Evolutionary conservation across 352 stramenopile species (phyloP).

Genomic region (Phytopythium montanum): DNA sequence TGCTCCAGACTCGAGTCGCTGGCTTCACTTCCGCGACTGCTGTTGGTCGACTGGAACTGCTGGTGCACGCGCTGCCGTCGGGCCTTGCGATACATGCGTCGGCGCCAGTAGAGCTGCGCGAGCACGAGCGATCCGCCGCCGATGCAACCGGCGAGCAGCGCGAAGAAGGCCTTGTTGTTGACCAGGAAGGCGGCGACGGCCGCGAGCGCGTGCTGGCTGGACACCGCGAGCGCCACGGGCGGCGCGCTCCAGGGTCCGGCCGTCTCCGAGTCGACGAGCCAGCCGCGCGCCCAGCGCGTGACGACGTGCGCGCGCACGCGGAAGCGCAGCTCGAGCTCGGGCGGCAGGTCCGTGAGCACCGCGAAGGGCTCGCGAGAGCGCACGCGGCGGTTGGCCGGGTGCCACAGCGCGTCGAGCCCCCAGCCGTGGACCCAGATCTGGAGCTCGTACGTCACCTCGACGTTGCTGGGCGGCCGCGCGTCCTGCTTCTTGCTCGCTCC

Average conservation of each 20-base stretch:
- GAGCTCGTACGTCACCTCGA: constrained; percentile 47
- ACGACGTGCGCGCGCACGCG: constrained; percentile 41
- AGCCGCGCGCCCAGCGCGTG: constrained; percentile 27
- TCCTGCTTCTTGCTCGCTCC: neutral
- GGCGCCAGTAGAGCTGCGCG: constrained; percentile 24
- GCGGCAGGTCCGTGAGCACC: constrained; percentile 45
- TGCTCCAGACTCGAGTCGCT: constrained; percentile 29
- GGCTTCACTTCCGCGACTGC: constrained; percentile 5
- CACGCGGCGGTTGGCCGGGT: constrained; percentile 49
- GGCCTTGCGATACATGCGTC: constrained; percentile 6
- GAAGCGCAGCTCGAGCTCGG: constrained; percentile 49
- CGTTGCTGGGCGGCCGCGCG: constrained; percentile 12
- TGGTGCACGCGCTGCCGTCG: constrained; percentile 10
- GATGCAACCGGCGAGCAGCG: constrained; percentile 46
- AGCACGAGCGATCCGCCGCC: constrained; percentile 44
- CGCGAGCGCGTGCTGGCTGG: constrained; percentile 42
- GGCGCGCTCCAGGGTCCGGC: constrained; percentile 56
- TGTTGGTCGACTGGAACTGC: constrained; percentile 5
- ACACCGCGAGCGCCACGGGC: constrained; percentile 35
- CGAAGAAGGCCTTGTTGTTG: constrained; percentile 43
- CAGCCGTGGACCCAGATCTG: constrained; percentile 68
- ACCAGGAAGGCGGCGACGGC: constrained; percentile 45
- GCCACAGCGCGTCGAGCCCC: constrained; percentile 59
- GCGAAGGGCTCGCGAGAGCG: constrained; percentile 47
- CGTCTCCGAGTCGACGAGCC: constrained; percentile 47